These are phyloP conservation scores for Pestalotiopsis sp. DNA, from an alignment of 2,329 filamentous ascomycete genomes.

Conservation along the genomic window DNA sequence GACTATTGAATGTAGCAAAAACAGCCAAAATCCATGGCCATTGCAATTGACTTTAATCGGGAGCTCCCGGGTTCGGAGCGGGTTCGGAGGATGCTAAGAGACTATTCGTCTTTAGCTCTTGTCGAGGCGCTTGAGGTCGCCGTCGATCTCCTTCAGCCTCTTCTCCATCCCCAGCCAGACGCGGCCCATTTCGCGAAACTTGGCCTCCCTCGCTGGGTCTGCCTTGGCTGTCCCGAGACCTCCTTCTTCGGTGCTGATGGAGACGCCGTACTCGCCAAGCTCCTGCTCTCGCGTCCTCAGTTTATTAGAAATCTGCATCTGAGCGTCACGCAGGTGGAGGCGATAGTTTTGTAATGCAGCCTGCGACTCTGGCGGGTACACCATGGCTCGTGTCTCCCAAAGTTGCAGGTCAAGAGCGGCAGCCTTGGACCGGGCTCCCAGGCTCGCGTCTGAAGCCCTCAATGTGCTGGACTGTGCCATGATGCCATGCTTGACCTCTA, in stretches of 20 bases:
- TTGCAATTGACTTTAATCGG: not conserved
- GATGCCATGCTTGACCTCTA: constrained; percentile 57
- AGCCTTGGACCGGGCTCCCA: constrained; percentile 43
- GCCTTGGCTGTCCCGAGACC: constrained; percentile 15
- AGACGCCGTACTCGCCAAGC: constrained; percentile 51
- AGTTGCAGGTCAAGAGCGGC: constrained; percentile 35
- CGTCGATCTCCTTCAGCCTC: constrained; percentile 49
- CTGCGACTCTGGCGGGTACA: constrained; percentile 42
- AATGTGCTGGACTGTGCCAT: constrained; percentile 52
- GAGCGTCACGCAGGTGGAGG: constrained; percentile 49
- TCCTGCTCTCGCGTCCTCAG: constrained; percentile 41
- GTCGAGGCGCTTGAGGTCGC: constrained; percentile 41
- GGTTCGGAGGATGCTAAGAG: not conserved
- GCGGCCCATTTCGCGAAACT: constrained; percentile 54
- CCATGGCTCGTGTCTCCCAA: constrained; percentile 31
- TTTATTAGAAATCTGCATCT: constrained; percentile 43
- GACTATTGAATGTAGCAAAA: not conserved
- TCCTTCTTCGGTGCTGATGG: constrained; percentile 19
- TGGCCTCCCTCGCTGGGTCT: constrained; percentile 41
- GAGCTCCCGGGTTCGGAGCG: not conserved
- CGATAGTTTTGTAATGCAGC: constrained; percentile 46
- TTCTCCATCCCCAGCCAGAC: constrained; percentile 50
- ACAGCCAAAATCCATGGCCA: not conserved
- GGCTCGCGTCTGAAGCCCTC: constrained; percentile 44
- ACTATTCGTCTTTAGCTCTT: constrained; percentile 3